Conservation (phyloP, 768 basidiomycete species). For the Clavaria fumosa region DNA sequence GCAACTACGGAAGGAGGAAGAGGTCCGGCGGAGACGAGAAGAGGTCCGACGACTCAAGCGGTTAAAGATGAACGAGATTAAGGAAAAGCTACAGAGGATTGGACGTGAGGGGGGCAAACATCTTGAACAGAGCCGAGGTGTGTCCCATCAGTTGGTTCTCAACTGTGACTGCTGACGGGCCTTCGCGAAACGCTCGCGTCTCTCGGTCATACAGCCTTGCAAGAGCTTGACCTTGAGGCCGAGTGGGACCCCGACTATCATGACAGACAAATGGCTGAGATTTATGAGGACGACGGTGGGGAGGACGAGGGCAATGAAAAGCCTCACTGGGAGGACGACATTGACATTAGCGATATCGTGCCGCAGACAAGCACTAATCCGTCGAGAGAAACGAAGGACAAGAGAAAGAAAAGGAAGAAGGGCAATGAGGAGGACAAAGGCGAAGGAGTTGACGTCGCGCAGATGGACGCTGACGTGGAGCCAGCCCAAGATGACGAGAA, state of each 20-base stretch:
- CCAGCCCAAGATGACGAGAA: slow-evolving; percentile 39
- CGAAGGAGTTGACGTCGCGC: slow-evolving; percentile 41
- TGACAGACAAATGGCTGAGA: slow-evolving; percentile 14
- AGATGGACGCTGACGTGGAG: slow-evolving; percentile 38
- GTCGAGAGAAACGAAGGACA: slow-evolving; percentile 24
- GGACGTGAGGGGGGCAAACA: slow-evolving; percentile 51
- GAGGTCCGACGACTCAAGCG: slow-evolving; percentile 69
- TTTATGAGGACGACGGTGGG: slow-evolving; percentile 11
- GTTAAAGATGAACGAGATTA: slow-evolving; percentile 75
- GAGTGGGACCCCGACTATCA: slow-evolving; percentile 65
- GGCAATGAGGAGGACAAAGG: slow-evolving; percentile 29
- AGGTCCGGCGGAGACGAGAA: slow-evolving; percentile 55
- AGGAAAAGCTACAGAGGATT: slow-evolving; percentile 58
- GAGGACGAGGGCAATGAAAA: slow-evolving; percentile 33
- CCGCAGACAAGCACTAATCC: slow-evolving; percentile 21
- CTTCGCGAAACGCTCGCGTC: background rate
- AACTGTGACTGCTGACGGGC: too few relatives aligned
- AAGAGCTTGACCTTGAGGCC: slow-evolving; percentile 70
- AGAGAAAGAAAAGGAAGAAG: slow-evolving; percentile 46
- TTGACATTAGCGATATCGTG: slow-evolving; percentile 59
- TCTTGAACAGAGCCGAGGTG: slow-evolving; percentile 25
- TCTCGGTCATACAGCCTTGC: slow-evolving; percentile 30
- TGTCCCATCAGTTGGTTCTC: slow-evolving; percentile 1
- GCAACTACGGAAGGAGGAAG: slow-evolving; percentile 68
- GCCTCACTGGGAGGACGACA: slow-evolving; percentile 86